Base-by-base conservation (phyloP, 192 early-diverging fungal species). In the Backusella liffmaniae region DNA sequence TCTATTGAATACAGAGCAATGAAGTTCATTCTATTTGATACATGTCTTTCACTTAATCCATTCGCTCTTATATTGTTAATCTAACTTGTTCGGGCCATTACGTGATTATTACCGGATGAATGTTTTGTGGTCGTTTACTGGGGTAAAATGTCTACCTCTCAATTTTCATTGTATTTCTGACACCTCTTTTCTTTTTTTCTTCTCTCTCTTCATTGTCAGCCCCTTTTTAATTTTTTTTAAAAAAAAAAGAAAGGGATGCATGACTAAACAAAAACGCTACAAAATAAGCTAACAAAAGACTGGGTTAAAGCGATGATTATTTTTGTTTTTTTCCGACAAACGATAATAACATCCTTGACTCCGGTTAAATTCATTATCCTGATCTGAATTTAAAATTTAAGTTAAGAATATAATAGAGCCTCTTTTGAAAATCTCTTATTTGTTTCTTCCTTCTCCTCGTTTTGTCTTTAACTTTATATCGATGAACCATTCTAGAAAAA, bases 311-410 rank as follows among this genome's bases (percentile, higher is more conserved):
- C 15, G 46, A n/a, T 49, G 18, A 49, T 49, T 49, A 18, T 21
- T 39, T 39, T 39, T 49, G 46, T 49, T 49, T n/a, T 62, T 62
- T 62, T 62, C n/a, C 9, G 23, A 62, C n/a, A 62, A 62, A 62
- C n/a, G 23, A 59, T 10, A 59, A 26, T 10, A 23, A 10, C n/a
- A 59, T 62, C 21, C 12, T 26, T 4, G 18, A 62, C 3, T 29
- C 56, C 56, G 56, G 56, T 62, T 62, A 62, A 62, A 62, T 62
- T 62, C 21, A 62, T 29, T 62, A 62, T 62, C 56, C 56, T 13
- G 10, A 10, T 62, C 56, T 62, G 56, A 29, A 62, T 62, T 62
- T 62, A 62, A 62, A 62, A 62, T 62, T 10, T 62, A 62, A 13
- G 26, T 62, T 13, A 12, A 59, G 23, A 26, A 29, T 12, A 59